Conservation (phyloP, 2,329 filamentous ascomycete species). For the Penicillium sp. region DNA sequence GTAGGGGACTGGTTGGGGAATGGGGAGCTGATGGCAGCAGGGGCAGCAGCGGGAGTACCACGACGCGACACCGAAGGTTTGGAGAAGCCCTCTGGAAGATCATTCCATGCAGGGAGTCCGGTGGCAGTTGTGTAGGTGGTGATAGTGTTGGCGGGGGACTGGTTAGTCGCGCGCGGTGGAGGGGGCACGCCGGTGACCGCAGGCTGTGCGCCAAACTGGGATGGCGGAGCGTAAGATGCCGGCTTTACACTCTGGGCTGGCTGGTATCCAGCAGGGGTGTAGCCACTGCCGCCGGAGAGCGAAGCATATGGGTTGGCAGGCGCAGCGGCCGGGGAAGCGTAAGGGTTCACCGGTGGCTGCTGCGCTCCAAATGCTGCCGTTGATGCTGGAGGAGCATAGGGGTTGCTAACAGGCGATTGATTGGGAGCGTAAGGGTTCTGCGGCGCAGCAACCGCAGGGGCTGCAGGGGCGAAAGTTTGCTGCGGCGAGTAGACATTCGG, state of each 20-base stretch:
- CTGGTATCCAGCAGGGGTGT: conserved; percentile 55
- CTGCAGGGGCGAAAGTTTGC: conserved; percentile 40
- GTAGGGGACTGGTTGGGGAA: conserved; percentile 66
- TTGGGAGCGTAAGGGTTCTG: conserved; percentile 53
- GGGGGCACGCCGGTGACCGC: conserved; percentile 52
- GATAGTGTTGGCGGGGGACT: conserved; percentile 62
- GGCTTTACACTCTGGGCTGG: conserved; percentile 45
- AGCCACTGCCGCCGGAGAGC: conserved; percentile 31
- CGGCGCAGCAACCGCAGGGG: conserved; percentile 3
- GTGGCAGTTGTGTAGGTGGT: conserved; percentile 63
- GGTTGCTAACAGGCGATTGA: not conserved
- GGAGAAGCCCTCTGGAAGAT: conserved; percentile 78
- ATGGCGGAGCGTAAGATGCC: conserved; percentile 43
- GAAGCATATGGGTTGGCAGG: conserved; percentile 19
- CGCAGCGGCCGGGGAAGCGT: conserved; percentile 44
- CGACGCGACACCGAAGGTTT: conserved; percentile 71
- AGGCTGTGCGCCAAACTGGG: conserved; percentile 48
- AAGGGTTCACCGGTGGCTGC: conserved; percentile 43
- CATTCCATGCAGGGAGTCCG: conserved; percentile 86
- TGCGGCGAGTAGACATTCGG: conserved; percentile 39
- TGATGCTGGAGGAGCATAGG: conserved; percentile 31
- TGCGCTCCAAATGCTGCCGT: not conserved
- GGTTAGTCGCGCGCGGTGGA: conserved; percentile 64
- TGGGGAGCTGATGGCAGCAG: conserved; percentile 68
- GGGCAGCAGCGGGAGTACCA: conserved; percentile 67